Base-by-base conservation (phyloP, 495 filamentous ascomycete species). In the Aspergillus heteromorphus region DNA sequence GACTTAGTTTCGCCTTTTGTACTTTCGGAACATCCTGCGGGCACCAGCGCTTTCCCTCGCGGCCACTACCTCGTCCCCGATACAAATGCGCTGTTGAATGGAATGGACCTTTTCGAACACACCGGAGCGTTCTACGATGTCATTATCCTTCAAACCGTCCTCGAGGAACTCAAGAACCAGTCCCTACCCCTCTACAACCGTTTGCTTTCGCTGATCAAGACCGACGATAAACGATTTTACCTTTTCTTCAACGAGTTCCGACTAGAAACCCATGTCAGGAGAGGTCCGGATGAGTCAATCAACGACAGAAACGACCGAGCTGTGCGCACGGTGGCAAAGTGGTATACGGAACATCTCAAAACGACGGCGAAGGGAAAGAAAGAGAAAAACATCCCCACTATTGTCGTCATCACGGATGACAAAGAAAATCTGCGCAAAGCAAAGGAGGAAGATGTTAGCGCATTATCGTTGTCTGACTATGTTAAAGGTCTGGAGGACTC, bases 171-270 rank as follows among this genome's bases (percentile, higher is more conserved):
- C 47, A 85, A 88, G 60, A 96, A 97, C 66, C 84, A 92, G 47
- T 97, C 93, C 9, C 68, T 97, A 49, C 93, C 93, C 19, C 79
- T 98, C 48, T 98, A 97, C 75, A 96, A 96, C 64, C 91, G 93
- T 36, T 77, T 97, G 16, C 82, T 97, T 48, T 80, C 84, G 17
- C 74, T 98, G 61, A 95, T 91, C 25, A 95, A 88, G 67, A 96
- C 91, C 61, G 89, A 95, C 62, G 91, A 95, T 31, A 97, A 97
- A 73, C 83, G 92, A 13, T 97, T 95, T 65, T 97, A 96, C 67
- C 88, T 98, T 42, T 98, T 98, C 72, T 97, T 97, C 79, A 98
- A 98, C 69, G 93, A 98, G 54, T 98, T 98, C 65, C 83, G 93
- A 38, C 76, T 87, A 40, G 93, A 98, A 71, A 98, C 93, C 7